Conservation (phyloP, 257 asterid genomes). For the Nicotiana undulata region DNA sequence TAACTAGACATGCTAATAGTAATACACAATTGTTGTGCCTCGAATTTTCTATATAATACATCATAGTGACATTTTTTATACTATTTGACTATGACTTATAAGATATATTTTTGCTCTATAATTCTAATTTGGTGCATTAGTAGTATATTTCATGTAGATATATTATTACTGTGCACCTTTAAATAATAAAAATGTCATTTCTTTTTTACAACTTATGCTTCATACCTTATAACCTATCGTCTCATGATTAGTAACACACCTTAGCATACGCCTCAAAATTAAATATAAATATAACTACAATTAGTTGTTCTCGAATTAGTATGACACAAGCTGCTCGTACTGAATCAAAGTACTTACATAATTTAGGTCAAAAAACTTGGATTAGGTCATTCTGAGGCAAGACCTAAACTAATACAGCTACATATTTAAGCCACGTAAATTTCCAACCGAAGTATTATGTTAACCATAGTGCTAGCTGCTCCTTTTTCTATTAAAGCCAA, state of each 20-base stretch:
- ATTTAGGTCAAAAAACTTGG: too few species aligned
- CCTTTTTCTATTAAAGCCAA: neutral
- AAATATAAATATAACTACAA: too few species aligned
- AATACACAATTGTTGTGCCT: neutral
- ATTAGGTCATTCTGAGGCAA: neutral
- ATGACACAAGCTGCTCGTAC: too few species aligned
- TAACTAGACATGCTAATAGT: too few species aligned
- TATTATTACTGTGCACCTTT: neutral
- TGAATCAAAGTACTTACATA: too few species aligned
- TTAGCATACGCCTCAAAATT: neutral
- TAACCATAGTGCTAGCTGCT: neutral
- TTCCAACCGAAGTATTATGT: neutral
- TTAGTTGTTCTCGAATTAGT: too few species aligned
- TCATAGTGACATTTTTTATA: neutral
- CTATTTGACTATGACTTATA: neutral
- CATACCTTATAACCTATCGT: neutral
- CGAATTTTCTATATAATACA: neutral
- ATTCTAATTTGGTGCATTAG: neutral
- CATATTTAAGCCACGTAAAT: neutral
- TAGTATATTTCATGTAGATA: neutral
- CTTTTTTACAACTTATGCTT: neutral
- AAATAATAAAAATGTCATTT: neutral
- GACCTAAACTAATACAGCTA: neutral
- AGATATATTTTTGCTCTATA: neutral
- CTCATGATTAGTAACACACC: neutral